Conservation (phyloP, 495 filamentous ascomycete species). For the Bacidia gigantensis region DNA sequence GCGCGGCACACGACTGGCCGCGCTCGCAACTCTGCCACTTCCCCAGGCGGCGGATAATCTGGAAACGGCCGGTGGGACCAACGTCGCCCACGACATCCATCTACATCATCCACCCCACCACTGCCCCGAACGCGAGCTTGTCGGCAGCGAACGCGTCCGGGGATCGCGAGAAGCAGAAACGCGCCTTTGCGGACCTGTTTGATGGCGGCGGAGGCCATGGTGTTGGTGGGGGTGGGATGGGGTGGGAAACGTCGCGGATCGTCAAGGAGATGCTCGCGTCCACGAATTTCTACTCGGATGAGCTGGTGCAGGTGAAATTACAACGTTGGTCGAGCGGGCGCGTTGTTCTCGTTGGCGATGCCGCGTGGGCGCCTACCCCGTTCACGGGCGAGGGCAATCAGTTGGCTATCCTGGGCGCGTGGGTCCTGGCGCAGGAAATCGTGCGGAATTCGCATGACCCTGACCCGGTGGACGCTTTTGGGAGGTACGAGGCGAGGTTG, state of each 20-base stretch:
- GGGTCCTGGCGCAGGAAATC: slow-evolving; percentile 14
- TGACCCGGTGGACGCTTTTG: slow-evolving; percentile 10
- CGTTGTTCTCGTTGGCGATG: slow-evolving; percentile 14
- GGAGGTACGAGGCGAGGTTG: slow-evolving; percentile 13
- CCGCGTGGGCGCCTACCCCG: slow-evolving; percentile 14
- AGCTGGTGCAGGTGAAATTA: slow-evolving; percentile 16
- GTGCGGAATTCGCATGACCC: neutral
- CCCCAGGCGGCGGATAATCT: slow-evolving; percentile 11
- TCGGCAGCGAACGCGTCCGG: slow-evolving; percentile 11
- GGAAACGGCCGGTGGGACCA: slow-evolving; percentile 9
- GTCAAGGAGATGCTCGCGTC: slow-evolving; percentile 13
- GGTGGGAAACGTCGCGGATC: slow-evolving; percentile 16
- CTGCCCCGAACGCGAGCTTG: no score
- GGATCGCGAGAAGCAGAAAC: slow-evolving; percentile 12
- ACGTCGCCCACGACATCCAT: no score
- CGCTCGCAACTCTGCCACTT: slow-evolving; percentile 13
- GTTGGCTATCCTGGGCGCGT: slow-evolving; percentile 17
- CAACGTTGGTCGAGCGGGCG: slow-evolving; percentile 14
- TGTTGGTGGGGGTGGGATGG: no score
- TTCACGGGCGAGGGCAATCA: slow-evolving; percentile 16
- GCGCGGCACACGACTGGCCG: slow-evolving; percentile 10
- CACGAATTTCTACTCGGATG: slow-evolving; percentile 17
- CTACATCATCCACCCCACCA: no score
- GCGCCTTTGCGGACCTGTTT: slow-evolving; percentile 10
- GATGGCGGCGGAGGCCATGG: no score